These are phyloP conservation scores for Sclerotinia glacialis DNA, from an alignment of 2,329 filamentous ascomycete species.

Conservation along the genomic window DNA sequence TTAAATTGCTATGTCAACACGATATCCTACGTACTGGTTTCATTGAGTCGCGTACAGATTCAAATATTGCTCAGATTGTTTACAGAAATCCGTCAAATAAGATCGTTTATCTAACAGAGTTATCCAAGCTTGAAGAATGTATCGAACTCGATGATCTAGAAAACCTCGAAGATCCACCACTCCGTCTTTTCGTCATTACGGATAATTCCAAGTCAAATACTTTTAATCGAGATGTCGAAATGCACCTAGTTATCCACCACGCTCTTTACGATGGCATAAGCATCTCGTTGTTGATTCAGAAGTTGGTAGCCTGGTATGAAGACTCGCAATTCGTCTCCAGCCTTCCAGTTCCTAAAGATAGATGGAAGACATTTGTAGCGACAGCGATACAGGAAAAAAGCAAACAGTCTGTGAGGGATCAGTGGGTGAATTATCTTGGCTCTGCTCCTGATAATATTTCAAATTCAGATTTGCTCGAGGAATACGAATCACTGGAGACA, in stretches of 20 bases:
- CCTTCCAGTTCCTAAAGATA: constrained; percentile 39
- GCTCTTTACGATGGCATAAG: constrained; percentile 86
- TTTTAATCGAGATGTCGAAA: neutral
- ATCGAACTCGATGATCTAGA: neutral
- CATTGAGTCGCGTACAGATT: constrained; percentile 43
- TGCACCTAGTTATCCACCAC: constrained; percentile 69
- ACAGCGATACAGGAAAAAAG: neutral
- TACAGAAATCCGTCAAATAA: constrained; percentile 43
- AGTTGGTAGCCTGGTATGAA: constrained; percentile 48
- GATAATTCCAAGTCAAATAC: neutral
- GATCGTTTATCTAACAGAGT: constrained; percentile 36
- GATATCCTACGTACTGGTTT: constrained; percentile 67
- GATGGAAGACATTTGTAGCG: constrained; percentile 40
- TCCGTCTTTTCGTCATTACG: constrained; percentile 30
- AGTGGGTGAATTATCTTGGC: constrained; percentile 10
- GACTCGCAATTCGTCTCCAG: constrained; percentile 41
- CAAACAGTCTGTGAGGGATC: constrained; percentile 13
- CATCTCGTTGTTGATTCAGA: constrained; percentile 59
- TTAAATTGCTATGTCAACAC: constrained; percentile 50
- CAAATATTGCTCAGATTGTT: constrained; percentile 64
- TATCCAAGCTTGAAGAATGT: constrained; percentile 16
- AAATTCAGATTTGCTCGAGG: neutral
- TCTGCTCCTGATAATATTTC: neutral
- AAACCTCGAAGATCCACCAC: constrained; percentile 30
- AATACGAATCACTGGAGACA: neutral